phyloP scores from a whole-genome alignment of 2,329 filamentous ascomycete species.

The Colletotrichum destructivum region DNA sequence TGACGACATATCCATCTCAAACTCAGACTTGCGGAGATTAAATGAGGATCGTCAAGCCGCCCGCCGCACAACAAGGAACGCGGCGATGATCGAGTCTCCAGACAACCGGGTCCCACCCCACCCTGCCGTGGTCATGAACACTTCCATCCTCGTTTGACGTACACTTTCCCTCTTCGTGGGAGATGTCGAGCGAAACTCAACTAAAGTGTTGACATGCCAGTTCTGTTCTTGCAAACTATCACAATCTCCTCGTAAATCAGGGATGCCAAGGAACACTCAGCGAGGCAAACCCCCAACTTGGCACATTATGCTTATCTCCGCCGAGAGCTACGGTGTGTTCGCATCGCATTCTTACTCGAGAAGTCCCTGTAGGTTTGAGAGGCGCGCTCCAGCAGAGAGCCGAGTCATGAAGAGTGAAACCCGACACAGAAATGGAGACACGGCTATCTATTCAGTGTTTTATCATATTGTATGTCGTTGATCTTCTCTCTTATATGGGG shows the following conservation, averaged over 20 bases:
- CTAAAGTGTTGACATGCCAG: too few species aligned
- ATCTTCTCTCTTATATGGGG: not conserved
- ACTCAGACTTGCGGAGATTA: not conserved
- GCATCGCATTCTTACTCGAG: not conserved
- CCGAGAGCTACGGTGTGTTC: not conserved
- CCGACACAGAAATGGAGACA: too few species aligned
- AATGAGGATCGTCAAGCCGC: not conserved
- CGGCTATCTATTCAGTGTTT: not conserved
- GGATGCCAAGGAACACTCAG: too few species aligned
- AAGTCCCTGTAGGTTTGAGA: not conserved
- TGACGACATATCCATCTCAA: not conserved
- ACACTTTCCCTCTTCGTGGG: not conserved
- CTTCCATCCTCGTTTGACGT: not conserved
- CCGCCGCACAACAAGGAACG: not conserved
- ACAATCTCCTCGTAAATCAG: not conserved
- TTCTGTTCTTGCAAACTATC: too few species aligned
- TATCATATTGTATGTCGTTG: not conserved
- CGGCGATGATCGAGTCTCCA: not conserved
- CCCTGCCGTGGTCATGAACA: too few species aligned
- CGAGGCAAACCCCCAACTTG: not conserved
- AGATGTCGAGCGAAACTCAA: too few species aligned
- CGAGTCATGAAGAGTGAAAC: not conserved
- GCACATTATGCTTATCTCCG: not conserved
- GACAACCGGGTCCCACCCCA: not conserved
- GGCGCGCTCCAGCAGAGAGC: not conserved